These are phyloP conservation scores for Neckera pumila DNA, from an alignment of 225 moss, liverwort and hornwort species.

Conservation along the genomic window DNA sequence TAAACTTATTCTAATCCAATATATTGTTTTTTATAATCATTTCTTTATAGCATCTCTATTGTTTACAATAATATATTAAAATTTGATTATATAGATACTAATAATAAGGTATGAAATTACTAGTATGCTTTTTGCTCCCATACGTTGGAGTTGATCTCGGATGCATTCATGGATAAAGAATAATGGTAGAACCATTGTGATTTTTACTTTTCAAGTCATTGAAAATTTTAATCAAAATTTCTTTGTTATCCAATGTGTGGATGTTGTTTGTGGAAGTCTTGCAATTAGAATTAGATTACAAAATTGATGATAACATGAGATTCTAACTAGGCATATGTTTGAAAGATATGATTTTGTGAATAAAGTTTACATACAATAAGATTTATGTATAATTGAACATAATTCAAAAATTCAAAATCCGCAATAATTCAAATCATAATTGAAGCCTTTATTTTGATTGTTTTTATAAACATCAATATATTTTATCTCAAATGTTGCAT, in stretches of 20 bases:
- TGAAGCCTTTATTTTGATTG: too few species aligned
- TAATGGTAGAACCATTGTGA: constrained; percentile 68
- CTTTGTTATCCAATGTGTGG: background rate
- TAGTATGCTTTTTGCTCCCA: constrained; percentile 70
- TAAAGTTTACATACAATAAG: background rate
- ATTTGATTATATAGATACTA: background rate
- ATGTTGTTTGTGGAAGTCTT: background rate
- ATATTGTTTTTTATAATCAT: too few species aligned
- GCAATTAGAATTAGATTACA: background rate
- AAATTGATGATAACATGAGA: background rate
- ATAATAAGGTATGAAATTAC: background rate
- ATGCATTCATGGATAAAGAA: constrained; percentile 90
- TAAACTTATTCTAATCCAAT: background rate
- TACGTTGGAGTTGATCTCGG: constrained; percentile 60
- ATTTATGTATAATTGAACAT: too few species aligned
- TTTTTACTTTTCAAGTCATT: background rate
- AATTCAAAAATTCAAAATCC: background rate
- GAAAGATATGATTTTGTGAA: too few species aligned
- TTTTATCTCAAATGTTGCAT: background rate
- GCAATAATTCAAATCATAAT: background rate
- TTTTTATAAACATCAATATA: background rate
- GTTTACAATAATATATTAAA: background rate
- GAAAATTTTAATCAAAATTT: too few species aligned
- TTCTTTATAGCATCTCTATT: too few species aligned
- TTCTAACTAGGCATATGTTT: background rate